Evolutionary conservation across 2,329 filamentous ascomycete genomes (phyloP).

Genomic region (Elsinoe ampelina): DNA sequence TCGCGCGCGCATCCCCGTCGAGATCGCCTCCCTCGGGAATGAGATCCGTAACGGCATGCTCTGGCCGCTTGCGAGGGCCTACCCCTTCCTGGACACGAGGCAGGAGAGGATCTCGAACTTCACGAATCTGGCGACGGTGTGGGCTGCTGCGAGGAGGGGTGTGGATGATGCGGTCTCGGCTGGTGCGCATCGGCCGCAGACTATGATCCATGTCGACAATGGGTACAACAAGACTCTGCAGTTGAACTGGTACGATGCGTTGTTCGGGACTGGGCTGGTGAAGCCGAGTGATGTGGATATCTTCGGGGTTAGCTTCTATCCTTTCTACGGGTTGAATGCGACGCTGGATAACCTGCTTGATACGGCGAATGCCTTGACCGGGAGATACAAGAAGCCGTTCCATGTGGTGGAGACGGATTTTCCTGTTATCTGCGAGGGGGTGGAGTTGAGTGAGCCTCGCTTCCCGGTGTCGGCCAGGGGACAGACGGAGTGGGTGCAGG

Average conservation of each 20-base stretch:
- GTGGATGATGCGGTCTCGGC: slow-evolving; percentile 25
- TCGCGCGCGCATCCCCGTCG: slow-evolving; percentile 31
- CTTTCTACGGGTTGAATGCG: slow-evolving; percentile 26
- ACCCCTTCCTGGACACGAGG: slow-evolving; percentile 29
- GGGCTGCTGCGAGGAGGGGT: slow-evolving; percentile 23
- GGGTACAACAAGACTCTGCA: slow-evolving; percentile 26
- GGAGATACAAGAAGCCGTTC: slow-evolving; percentile 25
- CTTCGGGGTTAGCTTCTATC: slow-evolving; percentile 24
- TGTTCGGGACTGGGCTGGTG: slow-evolving; percentile 25
- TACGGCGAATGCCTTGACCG: slow-evolving; percentile 21
- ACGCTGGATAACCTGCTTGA: slow-evolving; percentile 23
- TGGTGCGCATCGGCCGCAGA: slow-evolving; percentile 24
- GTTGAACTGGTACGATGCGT: slow-evolving; percentile 24
- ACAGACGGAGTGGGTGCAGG: slow-evolving; percentile 24
- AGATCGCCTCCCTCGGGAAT: slow-evolving; percentile 34
- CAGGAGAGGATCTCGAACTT: slow-evolving; percentile 27
- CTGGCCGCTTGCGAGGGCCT: slow-evolving; percentile 29
- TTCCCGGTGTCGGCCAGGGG: slow-evolving; percentile 23
- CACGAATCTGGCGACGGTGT: slow-evolving; percentile 26
- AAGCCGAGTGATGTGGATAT: slow-evolving; percentile 24
- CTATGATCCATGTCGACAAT: slow-evolving; percentile 31
- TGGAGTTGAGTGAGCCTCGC: slow-evolving; percentile 21
- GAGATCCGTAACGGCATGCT: slow-evolving; percentile 33
- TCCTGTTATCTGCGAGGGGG: slow-evolving; percentile 22
- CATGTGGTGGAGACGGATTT: slow-evolving; percentile 26